These are phyloP conservation scores for Phytophthora capsici DNA, from an alignment of 352 stramenopile species.

Conservation along the genomic window DNA sequence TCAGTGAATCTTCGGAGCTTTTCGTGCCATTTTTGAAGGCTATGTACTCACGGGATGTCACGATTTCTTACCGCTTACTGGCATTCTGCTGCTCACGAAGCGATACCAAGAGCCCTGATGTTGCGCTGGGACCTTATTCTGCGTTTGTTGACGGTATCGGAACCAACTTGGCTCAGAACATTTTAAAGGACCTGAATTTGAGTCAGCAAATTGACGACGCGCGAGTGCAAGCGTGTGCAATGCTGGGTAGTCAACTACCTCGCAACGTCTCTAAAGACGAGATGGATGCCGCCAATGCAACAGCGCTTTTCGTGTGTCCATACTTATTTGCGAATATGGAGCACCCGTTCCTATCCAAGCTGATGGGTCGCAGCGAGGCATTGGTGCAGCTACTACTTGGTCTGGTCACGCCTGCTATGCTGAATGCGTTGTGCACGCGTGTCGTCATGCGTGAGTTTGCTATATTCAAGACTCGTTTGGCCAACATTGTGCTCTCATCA, in stretches of 20 bases:
- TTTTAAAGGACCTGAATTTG: constrained; percentile 76
- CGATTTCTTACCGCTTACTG: constrained; percentile 78
- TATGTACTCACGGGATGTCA: constrained; percentile 77
- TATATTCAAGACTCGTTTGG: constrained; percentile 71
- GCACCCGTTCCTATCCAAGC: constrained; percentile 63
- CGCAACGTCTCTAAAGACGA: constrained; percentile 48
- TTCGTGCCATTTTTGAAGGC: constrained; percentile 84
- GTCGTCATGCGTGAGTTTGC: constrained; percentile 81
- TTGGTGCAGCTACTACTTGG: constrained; percentile 73
- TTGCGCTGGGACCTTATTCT: constrained; percentile 67
- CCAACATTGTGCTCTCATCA: constrained; percentile 77
- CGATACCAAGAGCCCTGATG: constrained; percentile 56
- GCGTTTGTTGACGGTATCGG: constrained; percentile 67
- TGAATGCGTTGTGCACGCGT: constrained; percentile 63
- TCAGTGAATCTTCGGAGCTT: constrained; percentile 70
- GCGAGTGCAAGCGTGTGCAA: constrained; percentile 58
- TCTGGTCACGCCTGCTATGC: constrained; percentile 65
- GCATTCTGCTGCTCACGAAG: constrained; percentile 76
- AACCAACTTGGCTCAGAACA: constrained; percentile 48
- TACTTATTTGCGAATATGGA: constrained; percentile 78
- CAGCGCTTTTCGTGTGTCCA: constrained; percentile 60
- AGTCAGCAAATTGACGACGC: constrained; percentile 85
- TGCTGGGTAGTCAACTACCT: constrained; percentile 50
- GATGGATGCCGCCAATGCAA: constrained; percentile 68
- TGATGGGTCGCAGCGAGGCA: constrained; percentile 65